Conservation (phyloP, 2,329 filamentous ascomycete genomes). For the Fusarium avenaceum region DNA sequence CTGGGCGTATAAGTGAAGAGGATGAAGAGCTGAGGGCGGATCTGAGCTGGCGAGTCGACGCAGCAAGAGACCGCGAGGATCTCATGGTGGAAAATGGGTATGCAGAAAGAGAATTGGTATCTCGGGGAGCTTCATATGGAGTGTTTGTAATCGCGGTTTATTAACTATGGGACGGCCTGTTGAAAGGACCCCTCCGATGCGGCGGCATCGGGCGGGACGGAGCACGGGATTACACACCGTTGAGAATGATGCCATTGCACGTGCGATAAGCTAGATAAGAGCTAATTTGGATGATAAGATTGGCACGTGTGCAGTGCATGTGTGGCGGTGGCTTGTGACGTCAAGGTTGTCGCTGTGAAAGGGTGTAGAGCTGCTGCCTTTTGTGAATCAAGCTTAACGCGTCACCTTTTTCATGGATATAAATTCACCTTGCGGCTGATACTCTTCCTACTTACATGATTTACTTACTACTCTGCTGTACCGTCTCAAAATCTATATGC, state of each 20-base stretch:
- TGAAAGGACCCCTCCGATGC: constrained; percentile 38
- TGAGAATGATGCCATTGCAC: constrained; percentile 49
- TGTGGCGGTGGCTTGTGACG: constrained; percentile 25
- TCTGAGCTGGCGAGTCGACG: constrained; percentile 40
- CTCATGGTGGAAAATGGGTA: constrained; percentile 36
- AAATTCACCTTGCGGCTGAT: not conserved
- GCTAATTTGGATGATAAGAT: constrained; percentile 26
- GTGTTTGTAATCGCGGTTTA: constrained; percentile 46
- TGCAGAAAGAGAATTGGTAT: not conserved
- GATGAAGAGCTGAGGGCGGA: constrained; percentile 9
- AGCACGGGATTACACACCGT: constrained; percentile 32
- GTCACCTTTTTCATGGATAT: constrained; percentile 31
- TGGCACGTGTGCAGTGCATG: constrained; percentile 17
- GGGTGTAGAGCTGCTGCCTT: constrained; percentile 36
- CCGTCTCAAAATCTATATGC: constrained; percentile 27
- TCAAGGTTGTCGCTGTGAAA: constrained; percentile 24
- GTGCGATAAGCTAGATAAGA: constrained; percentile 35
- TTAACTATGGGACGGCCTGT: constrained; percentile 19
- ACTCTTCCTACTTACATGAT: not conserved
- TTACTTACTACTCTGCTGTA: not conserved
- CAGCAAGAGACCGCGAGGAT: constrained; percentile 40
- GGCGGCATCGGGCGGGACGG: constrained; percentile 7
- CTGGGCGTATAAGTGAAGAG: not conserved
- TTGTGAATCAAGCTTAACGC: constrained; percentile 28
- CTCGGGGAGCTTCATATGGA: constrained; percentile 27